Base-by-base conservation (phyloP, 805 yeast genomes). In the Hanseniaspora meyeri region DNA sequence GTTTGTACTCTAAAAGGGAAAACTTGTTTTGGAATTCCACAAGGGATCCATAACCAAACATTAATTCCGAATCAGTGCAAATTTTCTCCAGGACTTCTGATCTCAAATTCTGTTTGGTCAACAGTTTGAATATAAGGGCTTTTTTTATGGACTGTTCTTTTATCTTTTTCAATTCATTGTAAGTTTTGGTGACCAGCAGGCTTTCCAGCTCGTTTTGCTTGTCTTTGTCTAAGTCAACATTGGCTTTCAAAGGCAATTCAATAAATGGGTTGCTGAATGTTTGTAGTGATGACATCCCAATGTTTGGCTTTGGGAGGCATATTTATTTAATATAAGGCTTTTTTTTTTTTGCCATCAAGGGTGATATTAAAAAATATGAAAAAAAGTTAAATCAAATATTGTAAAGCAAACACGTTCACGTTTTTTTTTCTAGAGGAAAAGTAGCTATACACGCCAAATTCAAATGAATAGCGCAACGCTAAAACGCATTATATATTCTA, bases 81-180 rank as follows among this genome's bases (percentile, higher is more conserved):
- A 52, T 27, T 9, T 19, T 11, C 14, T 27, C 36, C 20, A 52
- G 16, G 2, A 12, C n/a, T 10, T 37, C 46, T 17, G 50, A 45
- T n/a, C 38, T 46, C 14, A 45, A 19, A 12, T 52, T 36, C 19
- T 39, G 47, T 5, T 38, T 12, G 16, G 24, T 52, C 16, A 52
- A 17, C 2, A 52, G 31, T 27, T 52, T 52, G 29, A 45, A 52
- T 4, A 46, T 1, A 3, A 52, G 12, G 4, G 39, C 19, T 31
- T 52, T 52, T 38, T 52, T 45, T 14, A 52, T 45, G 5, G 56
- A 34, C 27, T 52, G 56, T 24, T 27, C 20, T 17, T 52, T 52
- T 2, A 52, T 32, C 27, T 45, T 37, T 34, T 46, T 38, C 27
- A 52, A 20, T 10, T 52, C 56, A 10, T 45, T 45, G 20, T 29